phyloP scores from a whole-genome alignment of 108 stramenopile genomes.

The Fistulifera pelliculosa region DNA sequence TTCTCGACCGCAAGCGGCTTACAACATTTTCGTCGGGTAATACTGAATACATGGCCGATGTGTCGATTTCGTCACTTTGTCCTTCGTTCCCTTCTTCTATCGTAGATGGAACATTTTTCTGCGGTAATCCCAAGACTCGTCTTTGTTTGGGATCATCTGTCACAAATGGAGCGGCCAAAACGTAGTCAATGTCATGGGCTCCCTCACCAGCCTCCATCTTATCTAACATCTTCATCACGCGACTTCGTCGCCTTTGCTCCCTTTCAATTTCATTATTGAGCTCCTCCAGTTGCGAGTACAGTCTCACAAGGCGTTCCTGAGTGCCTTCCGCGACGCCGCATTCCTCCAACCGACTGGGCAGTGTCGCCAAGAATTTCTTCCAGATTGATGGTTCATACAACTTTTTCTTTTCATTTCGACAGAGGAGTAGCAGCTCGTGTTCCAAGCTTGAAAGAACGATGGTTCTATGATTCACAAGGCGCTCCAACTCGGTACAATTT shows the following conservation, averaged over 20 bases:
- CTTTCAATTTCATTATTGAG: slow-evolving; percentile 63
- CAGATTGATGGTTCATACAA: slow-evolving; percentile 34
- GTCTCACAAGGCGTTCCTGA: slow-evolving; percentile 61
- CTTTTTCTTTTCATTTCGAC: slow-evolving; percentile 65
- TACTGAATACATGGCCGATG: background rate
- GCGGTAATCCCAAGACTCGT: slow-evolving; percentile 23
- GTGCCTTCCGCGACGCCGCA: slow-evolving; percentile 55
- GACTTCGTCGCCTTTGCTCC: slow-evolving; percentile 60
- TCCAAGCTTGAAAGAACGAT: slow-evolving; percentile 57
- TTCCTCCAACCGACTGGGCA: slow-evolving; percentile 40
- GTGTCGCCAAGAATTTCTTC: slow-evolving; percentile 23
- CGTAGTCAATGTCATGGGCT: slow-evolving; percentile 75
- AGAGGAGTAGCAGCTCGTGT: slow-evolving; percentile 61
- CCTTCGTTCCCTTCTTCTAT: background rate
- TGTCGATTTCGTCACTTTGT: background rate
- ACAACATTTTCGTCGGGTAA: too few species aligned
- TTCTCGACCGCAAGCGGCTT: slow-evolving; percentile 1
- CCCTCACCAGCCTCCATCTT: slow-evolving; percentile 75
- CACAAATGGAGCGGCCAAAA: slow-evolving; percentile 64
- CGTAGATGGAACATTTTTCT: slow-evolving; percentile 20
- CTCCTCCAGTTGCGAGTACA: slow-evolving; percentile 59
- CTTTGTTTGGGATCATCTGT: slow-evolving; percentile 31
- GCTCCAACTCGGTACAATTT: slow-evolving; percentile 64
- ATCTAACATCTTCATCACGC: slow-evolving; percentile 78
- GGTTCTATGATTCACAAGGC: slow-evolving; percentile 51